Base-by-base conservation (phyloP, 2,329 filamentous ascomycete species). In the Aspergillus glaucus region DNA sequence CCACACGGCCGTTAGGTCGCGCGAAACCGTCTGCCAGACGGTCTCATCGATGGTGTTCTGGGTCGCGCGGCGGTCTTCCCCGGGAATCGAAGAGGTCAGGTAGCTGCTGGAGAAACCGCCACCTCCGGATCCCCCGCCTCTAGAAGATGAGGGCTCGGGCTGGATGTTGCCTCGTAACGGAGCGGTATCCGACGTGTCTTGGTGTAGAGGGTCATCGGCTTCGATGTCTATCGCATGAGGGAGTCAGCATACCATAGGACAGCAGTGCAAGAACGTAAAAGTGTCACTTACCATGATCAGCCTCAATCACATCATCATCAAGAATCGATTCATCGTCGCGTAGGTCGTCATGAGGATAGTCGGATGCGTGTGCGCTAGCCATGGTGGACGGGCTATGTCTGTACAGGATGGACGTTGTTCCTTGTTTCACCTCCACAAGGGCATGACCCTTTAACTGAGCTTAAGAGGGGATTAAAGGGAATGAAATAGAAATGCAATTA, bases 1-100 rank as follows among this genome's bases (percentile, higher is more conserved):
- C 92, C 93, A 97, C 32, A 97, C 89, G 22, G 90, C 93, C 6
- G 92, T 73, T 56, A 98, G 75, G 69, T 98, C 93, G 58, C 93
- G 86, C 46, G 87, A 88, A 52, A 98, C 77, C n/a, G 93, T 98
- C 40, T 92, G 88, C 93, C 93, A 98, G 37, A 98, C 93, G 1
- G 84, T 85, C 74, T 98, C 93, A 70, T 98, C 93, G 68, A 98
- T 94, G 42, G 93, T 98, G 73, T 94, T 95, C 57, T 86, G 84
- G 6, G 90, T 82, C 14, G 93, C 91, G 55, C 86, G 81, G 47
- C 93, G 87, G 74, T 98, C 93, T 70, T 97, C 92, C 57, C 93
- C 93, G 2, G 86, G 86, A 64, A 98, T 94, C 50, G 84, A 84
- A 19, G 88, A 93, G 22, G 90, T 95, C 59, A 96, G 80, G 69